Base-by-base conservation (phyloP, 1,284 basidiomycete genomes). In the Boletus holoroseus region DNA sequence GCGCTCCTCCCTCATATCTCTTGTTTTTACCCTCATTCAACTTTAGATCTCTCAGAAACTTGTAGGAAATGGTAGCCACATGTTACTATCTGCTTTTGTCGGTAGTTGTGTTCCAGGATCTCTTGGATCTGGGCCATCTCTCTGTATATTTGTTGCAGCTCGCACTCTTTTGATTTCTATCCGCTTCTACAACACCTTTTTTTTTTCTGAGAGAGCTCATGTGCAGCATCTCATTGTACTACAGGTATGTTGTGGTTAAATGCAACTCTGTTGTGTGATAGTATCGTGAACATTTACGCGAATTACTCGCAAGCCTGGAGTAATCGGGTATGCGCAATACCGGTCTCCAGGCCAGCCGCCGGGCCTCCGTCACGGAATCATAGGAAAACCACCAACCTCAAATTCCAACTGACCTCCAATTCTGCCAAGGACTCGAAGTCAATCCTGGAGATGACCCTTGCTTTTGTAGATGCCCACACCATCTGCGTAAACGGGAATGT, bases 401-500 rank as follows among this genome's bases (percentile, higher is more conserved):
- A 20, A 28, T 20, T 3, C 5, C 15, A 30, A n/a, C 24, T 30
- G 30, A 26, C 24, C 30, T 28, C 11, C 20, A 18, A 35, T 35
- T 26, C 37, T 20, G 7, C 39, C 13, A 43, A n/a, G 32, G 18
- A 22, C 34, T 36, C 20, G 3, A 38, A 7, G 11, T 32, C 35
- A n/a, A 15, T 11, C 34, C 37, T 32, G 20, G 41, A 31, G 32
- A 61, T 59, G 55, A 6, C 12, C 15, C 3, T 18, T 32, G 8
- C 39, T 30, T 47, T 40, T 7, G 22, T 27, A 34, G 57, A 51
- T 55, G 37, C 41, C 32, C 2, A 16, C 18, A 12, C 27, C 2
- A 5, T 11, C 40, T n/a, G 9, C 9, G 22, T 36, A 18, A 44
- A 50, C 13, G 38, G 35, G 42, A 18, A 28, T 22, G 20, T 27